Evolutionary conservation across 73 alveolate species (phyloP), one percentile per base, ranked within the genome.

Genomic region (Symbiodinium pilosum): DNA sequence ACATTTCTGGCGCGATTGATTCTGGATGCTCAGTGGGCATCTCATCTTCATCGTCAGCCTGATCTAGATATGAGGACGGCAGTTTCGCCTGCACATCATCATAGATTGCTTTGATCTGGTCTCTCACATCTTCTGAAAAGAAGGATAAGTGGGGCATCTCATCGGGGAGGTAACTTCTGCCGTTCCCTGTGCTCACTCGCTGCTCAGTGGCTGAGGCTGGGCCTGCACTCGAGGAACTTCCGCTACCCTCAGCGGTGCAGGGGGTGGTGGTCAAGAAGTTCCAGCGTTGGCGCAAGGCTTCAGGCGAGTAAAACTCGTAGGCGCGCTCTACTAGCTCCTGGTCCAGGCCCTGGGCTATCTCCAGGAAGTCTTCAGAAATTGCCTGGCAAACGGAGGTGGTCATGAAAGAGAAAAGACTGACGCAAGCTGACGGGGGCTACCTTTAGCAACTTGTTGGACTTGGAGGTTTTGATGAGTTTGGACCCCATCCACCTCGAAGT

Each of bases 321-420:
- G 87, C 87, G 20, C 87, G 87, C 47, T 77, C 52, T 77, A 77
- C 87, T 16, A 77, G 47, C 52, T 34, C 47, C 51, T 77, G 52
- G 34, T 77, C 87, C 47, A 77, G 34, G 52, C 47, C 87, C 87
- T 77, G 28, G 32, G 87, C 87, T 7, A 77, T 77, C 43, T 77
- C 87, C 51, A 77, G 43, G 26, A 77, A 77, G 51, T 77, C 87
- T 38, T 39, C 87, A 18, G 87, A 77, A 51, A 77, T 77, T 32
- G 87, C 87, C 81, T 64, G 39, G 39, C 59, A 47, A n/a, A n/a
- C n/a, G n/a, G n/a, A n/a, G n/a, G n/a, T n/a, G n/a, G n/a, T n/a
- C n/a, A n/a, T n/a, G n/a, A n/a, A n/a, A n/a, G n/a, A n/a, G n/a
- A n/a, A n/a, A n/a, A n/a, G n/a, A n/a, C n/a, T n/a, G n/a, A n/a